phyloP scores from a whole-genome alignment of 139 green algal species.

The Coccomyxa sp. region DNA sequence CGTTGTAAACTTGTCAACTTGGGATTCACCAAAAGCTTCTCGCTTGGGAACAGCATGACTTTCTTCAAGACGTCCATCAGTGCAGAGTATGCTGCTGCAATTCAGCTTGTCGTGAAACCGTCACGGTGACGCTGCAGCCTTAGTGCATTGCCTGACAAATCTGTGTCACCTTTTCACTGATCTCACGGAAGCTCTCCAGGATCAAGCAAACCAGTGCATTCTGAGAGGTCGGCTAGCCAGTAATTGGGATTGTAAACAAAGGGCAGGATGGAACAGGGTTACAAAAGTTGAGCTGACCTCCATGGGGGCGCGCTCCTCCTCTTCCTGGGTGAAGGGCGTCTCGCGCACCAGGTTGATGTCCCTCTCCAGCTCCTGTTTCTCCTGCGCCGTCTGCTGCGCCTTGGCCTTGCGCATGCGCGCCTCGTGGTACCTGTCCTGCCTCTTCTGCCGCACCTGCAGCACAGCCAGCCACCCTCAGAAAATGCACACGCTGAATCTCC shows the following conservation, averaged over 20 bases:
- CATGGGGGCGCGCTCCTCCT: constrained; percentile 15
- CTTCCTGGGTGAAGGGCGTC: constrained; percentile 33
- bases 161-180: no score
- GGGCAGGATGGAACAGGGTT: no score
- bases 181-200: no score
- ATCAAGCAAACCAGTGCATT: not conserved
- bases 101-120: no score
- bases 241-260: not conserved
- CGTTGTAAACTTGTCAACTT: not conserved
- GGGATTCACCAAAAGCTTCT: not conserved
- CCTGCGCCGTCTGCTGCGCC: constrained; percentile 44
- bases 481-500: no score
- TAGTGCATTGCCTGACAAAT: no score
- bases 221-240: not conserved
- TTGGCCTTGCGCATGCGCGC: constrained; percentile 72
- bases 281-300: not conserved
- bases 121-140: no score
- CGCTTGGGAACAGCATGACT: not conserved
- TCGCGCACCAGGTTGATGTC: constrained; percentile 86
- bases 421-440: constrained; percentile 89
- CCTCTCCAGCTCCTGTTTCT: constrained; percentile 79
- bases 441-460: constrained; percentile 40
- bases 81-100: not conserved
- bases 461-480: not conserved
- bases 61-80: not conserved